Conservation (phyloP, 306 rosid species). For the Mucuna pruriens region DNA sequence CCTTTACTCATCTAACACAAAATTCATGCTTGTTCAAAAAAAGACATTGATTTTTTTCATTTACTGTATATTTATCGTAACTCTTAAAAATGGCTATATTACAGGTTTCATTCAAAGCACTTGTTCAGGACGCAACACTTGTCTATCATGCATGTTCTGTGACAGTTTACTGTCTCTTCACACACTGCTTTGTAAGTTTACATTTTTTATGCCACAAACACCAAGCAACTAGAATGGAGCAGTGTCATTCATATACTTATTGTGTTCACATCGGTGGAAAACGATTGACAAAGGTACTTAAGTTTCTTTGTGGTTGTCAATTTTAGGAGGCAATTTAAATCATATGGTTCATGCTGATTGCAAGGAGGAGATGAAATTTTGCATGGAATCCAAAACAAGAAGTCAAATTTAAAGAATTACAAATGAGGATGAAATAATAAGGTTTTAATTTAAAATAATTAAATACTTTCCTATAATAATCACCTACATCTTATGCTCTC, state of each 20-base stretch:
- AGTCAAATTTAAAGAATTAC: conserved; percentile 44
- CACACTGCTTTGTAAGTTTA: neutral
- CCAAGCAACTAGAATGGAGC: too few species aligned
- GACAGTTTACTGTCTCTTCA: too few species aligned
- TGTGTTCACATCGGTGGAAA: too few species aligned
- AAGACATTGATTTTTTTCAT: too few species aligned
- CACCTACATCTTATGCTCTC: conserved; percentile 30
- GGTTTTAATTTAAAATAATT: conserved; percentile 41
- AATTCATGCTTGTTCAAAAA: too few species aligned
- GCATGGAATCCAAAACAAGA: conserved; percentile 35
- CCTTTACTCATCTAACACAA: too few species aligned
- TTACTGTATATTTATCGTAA: neutral
- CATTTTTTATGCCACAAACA: neutral
- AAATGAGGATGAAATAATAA: conserved; percentile 40
- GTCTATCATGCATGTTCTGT: neutral
- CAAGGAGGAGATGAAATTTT: neutral
- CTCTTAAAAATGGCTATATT: neutral
- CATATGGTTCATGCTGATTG: too few species aligned
- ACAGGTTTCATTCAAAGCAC: neutral
- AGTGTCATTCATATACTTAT: too few species aligned
- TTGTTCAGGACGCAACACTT: neutral
- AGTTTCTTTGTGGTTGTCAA: too few species aligned
- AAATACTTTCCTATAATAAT: conserved; percentile 33
- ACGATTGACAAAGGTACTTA: too few species aligned
- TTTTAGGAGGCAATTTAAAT: too few species aligned